These are phyloP conservation scores for Chaetomidium leptoderma DNA, from an alignment of 495 filamentous ascomycete genomes.

Conservation along the genomic window DNA sequence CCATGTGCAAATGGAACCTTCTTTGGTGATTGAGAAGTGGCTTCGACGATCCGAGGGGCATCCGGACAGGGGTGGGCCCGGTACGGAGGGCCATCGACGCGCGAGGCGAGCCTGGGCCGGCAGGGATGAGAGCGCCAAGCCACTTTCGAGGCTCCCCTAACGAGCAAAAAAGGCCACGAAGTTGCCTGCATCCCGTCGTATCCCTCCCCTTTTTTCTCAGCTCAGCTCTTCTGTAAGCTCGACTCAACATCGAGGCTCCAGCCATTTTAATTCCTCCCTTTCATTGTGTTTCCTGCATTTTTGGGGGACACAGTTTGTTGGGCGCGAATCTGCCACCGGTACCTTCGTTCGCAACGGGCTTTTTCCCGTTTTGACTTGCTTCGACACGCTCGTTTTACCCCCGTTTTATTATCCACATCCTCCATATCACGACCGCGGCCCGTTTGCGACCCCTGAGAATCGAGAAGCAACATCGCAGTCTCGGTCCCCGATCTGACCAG, in stretches of 20 bases:
- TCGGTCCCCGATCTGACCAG: not conserved
- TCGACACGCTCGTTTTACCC: constrained; percentile 27
- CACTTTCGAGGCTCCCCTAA: constrained; percentile 13
- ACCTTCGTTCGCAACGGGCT: constrained; percentile 14
- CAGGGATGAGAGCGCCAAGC: constrained; percentile 23
- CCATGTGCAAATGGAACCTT: not conserved
- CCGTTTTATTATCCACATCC: constrained; percentile 26
- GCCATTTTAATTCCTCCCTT: constrained; percentile 18
- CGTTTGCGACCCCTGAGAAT: constrained; percentile 12
- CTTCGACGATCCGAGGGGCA: not conserved
- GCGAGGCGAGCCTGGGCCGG: not conserved
- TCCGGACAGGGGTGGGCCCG: not conserved
- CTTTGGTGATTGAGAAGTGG: not conserved
- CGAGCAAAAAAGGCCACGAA: constrained; percentile 32
- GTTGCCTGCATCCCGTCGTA: constrained; percentile 18
- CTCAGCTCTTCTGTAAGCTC: constrained; percentile 27
- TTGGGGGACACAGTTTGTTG: constrained; percentile 21
- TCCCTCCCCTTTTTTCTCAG: constrained; percentile 24
- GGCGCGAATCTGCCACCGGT: constrained; percentile 19
- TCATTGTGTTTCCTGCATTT: constrained; percentile 21
- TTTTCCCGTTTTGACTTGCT: constrained; percentile 17
- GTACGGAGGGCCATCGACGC: not conserved
- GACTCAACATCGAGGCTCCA: constrained; percentile 19
- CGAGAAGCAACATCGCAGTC: constrained; percentile 7
- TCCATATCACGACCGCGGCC: constrained; percentile 16